Conservation (phyloP, 2,329 filamentous ascomycete species). For the Xylariaceae sp. region DNA sequence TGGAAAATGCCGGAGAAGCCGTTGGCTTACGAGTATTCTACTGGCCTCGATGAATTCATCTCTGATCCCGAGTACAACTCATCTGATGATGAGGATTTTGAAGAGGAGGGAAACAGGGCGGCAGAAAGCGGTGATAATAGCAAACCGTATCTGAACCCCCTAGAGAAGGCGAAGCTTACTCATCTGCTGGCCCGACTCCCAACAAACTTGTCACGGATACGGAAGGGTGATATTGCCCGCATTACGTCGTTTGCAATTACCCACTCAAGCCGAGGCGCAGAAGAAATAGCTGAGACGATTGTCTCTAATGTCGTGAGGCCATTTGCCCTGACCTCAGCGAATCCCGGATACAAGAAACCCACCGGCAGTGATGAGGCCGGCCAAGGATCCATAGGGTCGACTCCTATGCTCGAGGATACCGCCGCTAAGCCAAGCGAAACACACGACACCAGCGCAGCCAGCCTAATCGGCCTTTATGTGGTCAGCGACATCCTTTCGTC, state of each 20-base stretch:
- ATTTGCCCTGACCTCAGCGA: conserved; percentile 66
- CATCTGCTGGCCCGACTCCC: conserved; percentile 82
- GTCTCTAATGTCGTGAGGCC: conserved; percentile 76
- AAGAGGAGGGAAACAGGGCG: conserved; percentile 49
- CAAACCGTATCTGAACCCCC: conserved; percentile 67
- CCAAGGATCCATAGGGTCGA: conserved; percentile 33
- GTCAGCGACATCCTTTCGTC: conserved; percentile 73
- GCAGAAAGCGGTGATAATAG: conserved; percentile 40
- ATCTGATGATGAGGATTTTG: conserved; percentile 72
- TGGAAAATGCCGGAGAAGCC: conserved; percentile 72
- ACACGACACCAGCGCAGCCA: conserved; percentile 63
- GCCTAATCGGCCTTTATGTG: conserved; percentile 76
- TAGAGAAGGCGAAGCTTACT: conserved; percentile 77
- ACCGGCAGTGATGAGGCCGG: conserved; percentile 35
- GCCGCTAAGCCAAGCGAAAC: conserved; percentile 36
- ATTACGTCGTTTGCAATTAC: conserved; percentile 85
- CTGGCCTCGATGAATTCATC: conserved; percentile 70
- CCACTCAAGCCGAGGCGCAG: conserved; percentile 76
- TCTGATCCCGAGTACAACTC: conserved; percentile 83
- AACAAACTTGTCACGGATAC: conserved; percentile 64
- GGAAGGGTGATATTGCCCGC: conserved; percentile 80
- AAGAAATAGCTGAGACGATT: conserved; percentile 88
- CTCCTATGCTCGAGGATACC: conserved; percentile 35
- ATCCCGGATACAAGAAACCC: conserved; percentile 45
- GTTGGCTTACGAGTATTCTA: conserved; percentile 77